Base-by-base conservation (phyloP, 352 stramenopile genomes). In the Globisporangium rhizosaccharum region DNA sequence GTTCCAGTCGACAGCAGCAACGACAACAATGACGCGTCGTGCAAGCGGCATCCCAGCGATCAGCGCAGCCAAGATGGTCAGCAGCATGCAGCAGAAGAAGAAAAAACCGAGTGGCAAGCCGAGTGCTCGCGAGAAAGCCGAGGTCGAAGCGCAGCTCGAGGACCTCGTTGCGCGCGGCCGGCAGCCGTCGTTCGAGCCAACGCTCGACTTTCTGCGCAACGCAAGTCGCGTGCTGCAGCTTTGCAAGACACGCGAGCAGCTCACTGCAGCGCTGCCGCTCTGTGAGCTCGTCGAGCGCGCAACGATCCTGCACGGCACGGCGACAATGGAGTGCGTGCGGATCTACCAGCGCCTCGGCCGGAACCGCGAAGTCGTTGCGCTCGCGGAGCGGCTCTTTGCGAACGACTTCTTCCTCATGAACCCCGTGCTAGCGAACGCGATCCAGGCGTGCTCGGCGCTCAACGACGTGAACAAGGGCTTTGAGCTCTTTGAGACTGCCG, bases 371-470 rank as follows among this genome's bases (percentile, higher is more conserved):
- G 76, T 79, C 28, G 45, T 92, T 11, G 58, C 65, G 10, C 58
- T 90, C 9, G 75, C 69, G 0, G 69, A 79, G 51, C 73, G 70
- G 25, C 68, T 92, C 54, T 70, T 92, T 51, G 57, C 59, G 17
- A 69, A 81, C 58, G 71, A 88, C 61, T 80, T 89, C 36, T 88
- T 92, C 61, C 60, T 92, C 54, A 66, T 76, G 53, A 87, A 88
- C 61, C 56, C 68, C 0, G 72, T 86, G 23, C 78, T 92, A 9
- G 56, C 66, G 47, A 82, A 76, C 53, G 78, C 76, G 17, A 72
- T 92, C 25, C 75, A 88, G 52, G 74, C 82, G 23, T 87, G 77
- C 47, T 71, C 79, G 18, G 61, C 71, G 20, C 63, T 90, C 8
- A 55, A 64, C 23, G 59, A 85, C n/a, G 51, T 75, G 17, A 65